These are phyloP conservation scores for Nicotiana knightiana DNA, from an alignment of 257 asterid genomes.

Conservation along the genomic window DNA sequence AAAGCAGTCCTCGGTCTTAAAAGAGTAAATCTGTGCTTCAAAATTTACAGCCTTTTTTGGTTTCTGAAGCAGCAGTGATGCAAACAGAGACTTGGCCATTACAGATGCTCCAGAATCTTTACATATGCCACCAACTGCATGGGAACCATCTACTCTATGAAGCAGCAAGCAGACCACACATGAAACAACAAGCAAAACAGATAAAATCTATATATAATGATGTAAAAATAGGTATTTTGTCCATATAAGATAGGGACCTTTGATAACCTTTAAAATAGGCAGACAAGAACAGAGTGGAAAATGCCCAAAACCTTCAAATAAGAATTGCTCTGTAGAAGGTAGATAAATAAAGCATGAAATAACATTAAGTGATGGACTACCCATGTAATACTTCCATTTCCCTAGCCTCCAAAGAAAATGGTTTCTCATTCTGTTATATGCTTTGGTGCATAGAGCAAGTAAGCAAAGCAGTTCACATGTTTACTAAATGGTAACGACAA, in stretches of 20 bases:
- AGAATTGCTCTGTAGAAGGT: neutral
- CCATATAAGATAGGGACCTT: neutral
- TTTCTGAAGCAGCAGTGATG: slow-evolving; percentile 55
- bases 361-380: neutral
- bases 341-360: neutral
- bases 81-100: slow-evolving; percentile 93
- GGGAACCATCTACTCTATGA: slow-evolving; percentile 76
- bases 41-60: slow-evolving; percentile 45
- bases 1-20: slow-evolving; percentile 47
- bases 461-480: neutral
- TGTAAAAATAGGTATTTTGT: neutral
- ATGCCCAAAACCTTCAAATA: neutral
- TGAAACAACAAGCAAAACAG: slow-evolving; percentile 22
- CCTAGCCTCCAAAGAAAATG: neutral
- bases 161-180: slow-evolving; percentile 22
- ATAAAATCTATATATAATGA: slow-evolving; percentile 2
- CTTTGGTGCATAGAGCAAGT: neutral
- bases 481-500: neutral
- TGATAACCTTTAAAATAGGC: neutral
- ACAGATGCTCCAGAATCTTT: slow-evolving; percentile 79
- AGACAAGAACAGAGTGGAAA: neutral
- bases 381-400: neutral
- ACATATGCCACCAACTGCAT: slow-evolving; percentile 84
- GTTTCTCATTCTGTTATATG: neutral
- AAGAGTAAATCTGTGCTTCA: slow-evolving; percentile 48